These are phyloP conservation scores for Gastrolobium villosum DNA, from an alignment of 306 rosid genomes.

Conservation along the genomic window DNA sequence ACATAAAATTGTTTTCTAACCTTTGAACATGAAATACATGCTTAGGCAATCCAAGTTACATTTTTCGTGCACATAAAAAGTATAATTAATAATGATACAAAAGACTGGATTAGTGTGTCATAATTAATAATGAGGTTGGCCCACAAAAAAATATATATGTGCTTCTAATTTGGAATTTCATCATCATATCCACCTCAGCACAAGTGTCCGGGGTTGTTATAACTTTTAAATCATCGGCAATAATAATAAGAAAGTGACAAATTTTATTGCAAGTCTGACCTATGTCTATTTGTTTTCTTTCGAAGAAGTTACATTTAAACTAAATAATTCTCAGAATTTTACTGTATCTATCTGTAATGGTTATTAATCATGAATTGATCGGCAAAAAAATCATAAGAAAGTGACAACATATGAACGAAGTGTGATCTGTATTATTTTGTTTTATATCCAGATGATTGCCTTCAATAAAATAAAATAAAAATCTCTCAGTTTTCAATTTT, in stretches of 20 bases:
- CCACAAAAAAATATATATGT: not conserved
- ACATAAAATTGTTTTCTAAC: not conserved
- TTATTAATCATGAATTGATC: not conserved
- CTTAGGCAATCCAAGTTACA: not conserved
- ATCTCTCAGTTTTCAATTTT: not conserved
- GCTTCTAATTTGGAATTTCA: slow-evolving; percentile 18
- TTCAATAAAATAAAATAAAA: slow-evolving; percentile 3
- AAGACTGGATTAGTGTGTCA: not conserved
- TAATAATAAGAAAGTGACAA: slow-evolving; percentile 35
- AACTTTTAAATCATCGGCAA: not conserved
- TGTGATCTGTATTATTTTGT: slow-evolving; percentile 39
- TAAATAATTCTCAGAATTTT: not conserved
- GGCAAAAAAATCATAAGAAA: not conserved
- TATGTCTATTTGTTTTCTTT: slow-evolving; percentile 36
- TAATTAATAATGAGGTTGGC: not conserved
- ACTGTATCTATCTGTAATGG: not conserved
- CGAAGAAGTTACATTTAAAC: slow-evolving; percentile 2
- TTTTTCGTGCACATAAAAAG: not conserved
- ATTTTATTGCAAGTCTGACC: slow-evolving; percentile 15
- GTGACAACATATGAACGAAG: slow-evolving; percentile 38
- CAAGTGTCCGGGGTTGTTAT: not conserved
- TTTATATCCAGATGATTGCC: slow-evolving; percentile 12
- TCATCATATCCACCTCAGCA: not conserved
- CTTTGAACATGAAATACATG: not conserved
- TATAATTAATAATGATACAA: not conserved